These are phyloP conservation scores for Thalassiosira ordinaria DNA, from an alignment of 352 stramenopile genomes.

Conservation along the genomic window DNA sequence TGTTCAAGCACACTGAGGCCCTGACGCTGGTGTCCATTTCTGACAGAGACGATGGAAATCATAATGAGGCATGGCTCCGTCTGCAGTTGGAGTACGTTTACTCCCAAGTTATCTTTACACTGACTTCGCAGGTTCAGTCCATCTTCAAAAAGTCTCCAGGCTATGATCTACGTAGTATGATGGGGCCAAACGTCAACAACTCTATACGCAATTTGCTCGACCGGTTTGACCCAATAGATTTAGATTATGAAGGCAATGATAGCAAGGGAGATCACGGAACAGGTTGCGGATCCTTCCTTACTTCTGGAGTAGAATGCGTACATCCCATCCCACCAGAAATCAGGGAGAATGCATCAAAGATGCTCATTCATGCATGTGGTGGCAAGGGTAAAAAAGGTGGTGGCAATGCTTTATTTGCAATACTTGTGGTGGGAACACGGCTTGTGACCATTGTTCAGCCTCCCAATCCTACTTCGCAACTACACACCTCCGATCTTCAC, in stretches of 20 bases:
- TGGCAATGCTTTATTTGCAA: constrained; percentile 58
- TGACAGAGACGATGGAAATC: constrained; percentile 35
- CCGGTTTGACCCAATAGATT: constrained; percentile 44
- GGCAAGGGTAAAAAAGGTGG: neutral
- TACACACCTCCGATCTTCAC: constrained; percentile 73
- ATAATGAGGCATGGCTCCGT: constrained; percentile 56
- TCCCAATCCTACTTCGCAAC: constrained; percentile 58
- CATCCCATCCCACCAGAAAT: constrained; percentile 68
- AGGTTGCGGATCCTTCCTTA: constrained; percentile 64
- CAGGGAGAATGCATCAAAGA: constrained; percentile 54
- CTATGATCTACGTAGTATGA: constrained; percentile 72
- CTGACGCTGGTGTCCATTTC: constrained; percentile 70
- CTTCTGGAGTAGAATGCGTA: constrained; percentile 60
- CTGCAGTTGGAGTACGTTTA: constrained; percentile 78
- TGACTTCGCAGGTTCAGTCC: constrained; percentile 72
- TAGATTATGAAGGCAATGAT: too few species aligned
- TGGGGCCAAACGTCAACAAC: constrained; percentile 55
- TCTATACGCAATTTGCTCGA: constrained; percentile 53
- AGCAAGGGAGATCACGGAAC: constrained; percentile 18
- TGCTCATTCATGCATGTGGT: constrained; percentile 41
- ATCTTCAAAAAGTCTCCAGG: constrained; percentile 65
- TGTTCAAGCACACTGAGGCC: constrained; percentile 70
- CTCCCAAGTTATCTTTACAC: constrained; percentile 69
- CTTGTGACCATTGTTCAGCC: constrained; percentile 73
- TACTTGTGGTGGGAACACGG: constrained; percentile 64